Base-by-base conservation (phyloP, 148 eudicot genomes). In the Rheum nobile region DNA sequence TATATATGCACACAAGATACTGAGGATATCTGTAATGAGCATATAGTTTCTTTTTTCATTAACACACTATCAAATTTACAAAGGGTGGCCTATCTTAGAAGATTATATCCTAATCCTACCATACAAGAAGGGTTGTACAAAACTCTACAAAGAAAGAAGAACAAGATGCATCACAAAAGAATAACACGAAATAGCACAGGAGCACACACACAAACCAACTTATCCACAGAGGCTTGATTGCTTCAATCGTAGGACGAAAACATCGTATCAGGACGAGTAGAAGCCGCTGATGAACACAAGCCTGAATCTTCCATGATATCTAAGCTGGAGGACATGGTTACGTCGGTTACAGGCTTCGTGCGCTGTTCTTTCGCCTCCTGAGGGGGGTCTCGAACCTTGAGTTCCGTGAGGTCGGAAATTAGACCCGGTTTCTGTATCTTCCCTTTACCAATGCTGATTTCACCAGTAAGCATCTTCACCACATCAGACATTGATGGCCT, bases 401-500 rank as follows among this genome's bases (percentile, higher is more conserved):
- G 65, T 14, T 79, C 84, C 19, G 76, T 81, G 54, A 83, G 73
- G 68, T 85, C 88, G 4, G 86, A 81, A 55, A 85, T 79, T 17
- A 85, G 32, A 24, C 84, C 86, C 3, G 86, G 88, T 38, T 81
- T 76, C 63, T 74, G 72, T 57, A 85, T 81, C 52, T 75, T 34
- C 54, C 22, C 42, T 54, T 75, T 71, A 39, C 80, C 74, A 16
- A 83, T 54, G n/a, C 46, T 11, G 13, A 46, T 75, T 43, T 75
- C 74, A n/a, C 88, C 83, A 26, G 42, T 71, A 21, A 86, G 79
- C 86, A 86, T 81, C 83, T 79, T 86, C 12, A 83, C 82, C 75
- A 79, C 86, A 41, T 77, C 76, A 6, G 85, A 80, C 89, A 86
- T 86, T 74, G 74, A 26, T 32, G 86, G 89, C 14, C 89, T 80